phyloP scores from a whole-genome alignment of 441 rosid genomes.

The Erodium moschatum region DNA sequence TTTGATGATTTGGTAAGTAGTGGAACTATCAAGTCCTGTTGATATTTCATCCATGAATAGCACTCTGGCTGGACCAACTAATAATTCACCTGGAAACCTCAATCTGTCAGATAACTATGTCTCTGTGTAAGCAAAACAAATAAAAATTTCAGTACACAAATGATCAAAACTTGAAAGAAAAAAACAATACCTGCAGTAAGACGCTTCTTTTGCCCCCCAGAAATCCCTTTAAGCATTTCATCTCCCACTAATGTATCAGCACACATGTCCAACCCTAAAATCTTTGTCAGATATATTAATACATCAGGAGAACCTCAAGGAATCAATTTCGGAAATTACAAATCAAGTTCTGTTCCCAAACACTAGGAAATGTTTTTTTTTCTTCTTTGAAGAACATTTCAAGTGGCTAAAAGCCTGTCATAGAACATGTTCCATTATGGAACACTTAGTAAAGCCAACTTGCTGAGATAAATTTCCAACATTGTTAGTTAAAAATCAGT shows the following conservation, averaged over 20 bases:
- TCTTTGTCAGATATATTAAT: constrained; percentile 65
- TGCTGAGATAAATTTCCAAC: too few species aligned
- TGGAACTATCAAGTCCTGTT: constrained; percentile 83
- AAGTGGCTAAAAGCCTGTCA: too few species aligned
- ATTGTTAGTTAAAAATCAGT: too few species aligned
- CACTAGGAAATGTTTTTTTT: too few species aligned
- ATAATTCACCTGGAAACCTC: constrained; percentile 52
- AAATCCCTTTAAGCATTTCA: constrained; percentile 80
- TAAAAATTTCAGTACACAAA: too few species aligned
- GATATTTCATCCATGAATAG: constrained; percentile 92
- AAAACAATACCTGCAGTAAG: constrained; percentile 31
- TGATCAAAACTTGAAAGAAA: background rate
- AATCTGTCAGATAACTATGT: background rate
- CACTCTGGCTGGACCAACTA: constrained; percentile 69
- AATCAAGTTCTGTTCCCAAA: too few species aligned
- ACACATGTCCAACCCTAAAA: constrained; percentile 72
- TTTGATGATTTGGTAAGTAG: constrained; percentile 76
- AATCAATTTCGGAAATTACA: too few species aligned
- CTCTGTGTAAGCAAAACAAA: too few species aligned
- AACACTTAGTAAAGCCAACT: too few species aligned
- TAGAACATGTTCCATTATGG: too few species aligned
- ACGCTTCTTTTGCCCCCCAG: constrained; percentile 87
- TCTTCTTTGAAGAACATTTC: too few species aligned
- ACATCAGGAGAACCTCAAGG: constrained; percentile 24
- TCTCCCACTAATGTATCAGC: constrained; percentile 75